Percentiles rank a stretch among this genome's conserved stretches.
phyloP scores from a whole-genome alignment of 2,329 filamentous ascomycete genomes.

The Hymenoscyphus occultus region DNA sequence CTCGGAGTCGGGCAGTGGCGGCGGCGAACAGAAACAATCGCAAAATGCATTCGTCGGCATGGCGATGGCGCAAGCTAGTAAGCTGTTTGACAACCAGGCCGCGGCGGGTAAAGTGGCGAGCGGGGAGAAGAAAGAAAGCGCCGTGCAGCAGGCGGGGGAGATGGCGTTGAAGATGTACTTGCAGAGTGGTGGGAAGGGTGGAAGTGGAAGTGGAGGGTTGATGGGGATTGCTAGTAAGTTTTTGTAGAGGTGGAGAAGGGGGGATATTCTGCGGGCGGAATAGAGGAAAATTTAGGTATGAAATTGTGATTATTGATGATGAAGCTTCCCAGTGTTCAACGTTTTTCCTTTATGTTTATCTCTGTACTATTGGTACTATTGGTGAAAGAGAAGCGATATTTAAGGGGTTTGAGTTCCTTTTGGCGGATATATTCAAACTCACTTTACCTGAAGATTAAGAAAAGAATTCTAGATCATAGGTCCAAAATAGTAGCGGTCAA shows the following conservation, averaged over 20 bases:
- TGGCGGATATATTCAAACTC: too few species aligned
- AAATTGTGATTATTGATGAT: not conserved
- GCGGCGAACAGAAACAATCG: constrained; percentile 43
- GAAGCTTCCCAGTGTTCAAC: too few species aligned
- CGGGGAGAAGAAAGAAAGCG: constrained; percentile 74
- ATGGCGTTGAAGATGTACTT: constrained; percentile 89
- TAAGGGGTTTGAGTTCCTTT: too few species aligned
- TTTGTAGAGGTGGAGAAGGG: constrained; percentile 37
- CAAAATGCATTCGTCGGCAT: constrained; percentile 81
- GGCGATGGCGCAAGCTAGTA: constrained; percentile 84
- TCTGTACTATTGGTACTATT: too few species aligned
- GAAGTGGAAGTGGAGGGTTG: constrained; percentile 45
- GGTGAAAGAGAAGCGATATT: too few species aligned
- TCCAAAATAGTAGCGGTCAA: too few species aligned
- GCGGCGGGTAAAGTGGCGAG: constrained; percentile 51
- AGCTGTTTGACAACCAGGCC: constrained; percentile 60
- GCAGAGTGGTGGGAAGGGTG: constrained; percentile 58
- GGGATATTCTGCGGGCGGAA: not conserved
- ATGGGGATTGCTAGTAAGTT: constrained; percentile 61
- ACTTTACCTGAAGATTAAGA: too few species aligned
- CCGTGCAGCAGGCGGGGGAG: constrained; percentile 75
- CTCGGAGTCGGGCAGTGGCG: constrained; percentile 41
- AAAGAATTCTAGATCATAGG: too few species aligned
- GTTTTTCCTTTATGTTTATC: too few species aligned
- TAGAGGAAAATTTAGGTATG: not conserved